Evolutionary conservation across 306 rosid species (phyloP).

Genomic region (Fagus crenata): DNA sequence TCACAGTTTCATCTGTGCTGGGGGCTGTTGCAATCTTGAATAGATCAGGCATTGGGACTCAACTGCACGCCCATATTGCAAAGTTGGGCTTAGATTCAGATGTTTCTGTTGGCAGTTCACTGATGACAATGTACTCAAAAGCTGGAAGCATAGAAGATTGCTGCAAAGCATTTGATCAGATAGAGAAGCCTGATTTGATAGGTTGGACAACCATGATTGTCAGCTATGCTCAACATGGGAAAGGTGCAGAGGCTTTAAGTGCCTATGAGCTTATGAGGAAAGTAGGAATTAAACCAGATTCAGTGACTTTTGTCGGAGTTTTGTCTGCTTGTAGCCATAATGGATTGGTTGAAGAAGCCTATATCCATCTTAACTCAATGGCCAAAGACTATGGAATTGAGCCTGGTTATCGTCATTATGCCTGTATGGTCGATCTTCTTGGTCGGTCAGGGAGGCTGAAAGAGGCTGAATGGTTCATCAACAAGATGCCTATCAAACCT

Average conservation of each 20-base stretch:
- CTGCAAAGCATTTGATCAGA: constrained; percentile 57
- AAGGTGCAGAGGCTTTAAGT: constrained; percentile 66
- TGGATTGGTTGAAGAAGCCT: constrained; percentile 75
- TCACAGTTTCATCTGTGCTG: constrained; percentile 58
- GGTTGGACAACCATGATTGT: constrained; percentile 74
- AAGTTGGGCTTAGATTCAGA: constrained; percentile 54
- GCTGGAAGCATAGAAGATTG: constrained; percentile 73
- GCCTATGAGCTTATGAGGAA: constrained; percentile 61
- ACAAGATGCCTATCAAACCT: constrained; percentile 53
- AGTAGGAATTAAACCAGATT: constrained; percentile 70
- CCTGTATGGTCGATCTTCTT: constrained; percentile 77
- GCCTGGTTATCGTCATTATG: constrained; percentile 67
- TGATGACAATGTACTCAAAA: constrained; percentile 72
- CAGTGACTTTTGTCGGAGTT: constrained; percentile 73
- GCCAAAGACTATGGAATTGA: constrained; percentile 44
- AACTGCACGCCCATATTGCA: constrained; percentile 56
- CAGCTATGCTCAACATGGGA: constrained; percentile 79
- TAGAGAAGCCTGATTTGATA: constrained; percentile 62
- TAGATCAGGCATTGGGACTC: constrained; percentile 47
- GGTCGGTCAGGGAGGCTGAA: constrained; percentile 67
- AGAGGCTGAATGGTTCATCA: constrained; percentile 63
- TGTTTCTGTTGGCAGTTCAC: constrained; percentile 68
- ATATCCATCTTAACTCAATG: constrained; percentile 66
- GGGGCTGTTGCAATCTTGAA: constrained; percentile 50
- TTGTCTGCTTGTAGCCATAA: constrained; percentile 69